Percentiles rank a stretch among this genome's conserved stretches.
phyloP scores from a whole-genome alignment of 768 basidiomycete species.

The Terana coerulea region DNA sequence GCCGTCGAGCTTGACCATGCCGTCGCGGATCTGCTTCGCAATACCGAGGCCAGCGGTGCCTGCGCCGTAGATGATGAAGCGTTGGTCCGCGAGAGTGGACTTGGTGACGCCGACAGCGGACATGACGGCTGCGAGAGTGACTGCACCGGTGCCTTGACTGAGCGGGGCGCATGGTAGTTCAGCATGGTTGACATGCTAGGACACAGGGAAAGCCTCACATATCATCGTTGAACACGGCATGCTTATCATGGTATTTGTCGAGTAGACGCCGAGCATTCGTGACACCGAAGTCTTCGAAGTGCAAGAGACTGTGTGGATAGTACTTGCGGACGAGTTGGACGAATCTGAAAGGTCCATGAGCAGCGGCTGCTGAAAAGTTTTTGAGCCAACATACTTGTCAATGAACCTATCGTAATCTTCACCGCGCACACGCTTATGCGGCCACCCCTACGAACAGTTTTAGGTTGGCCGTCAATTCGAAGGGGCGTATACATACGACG shows the following conservation, averaged over 20 bases:
- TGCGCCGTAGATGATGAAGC: slow-evolving; percentile 71
- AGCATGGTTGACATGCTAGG: no score
- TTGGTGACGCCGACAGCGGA: slow-evolving; percentile 63
- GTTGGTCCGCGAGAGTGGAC: slow-evolving; percentile 60
- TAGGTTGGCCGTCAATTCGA: no score
- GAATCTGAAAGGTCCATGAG: slow-evolving; percentile 39
- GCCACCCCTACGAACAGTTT: slow-evolving; percentile 55
- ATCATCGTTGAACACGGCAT: slow-evolving; percentile 78
- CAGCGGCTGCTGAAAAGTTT: neutral
- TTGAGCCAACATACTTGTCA: slow-evolving; percentile 46
- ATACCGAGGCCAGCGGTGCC: slow-evolving; percentile 81
- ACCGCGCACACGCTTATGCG: slow-evolving; percentile 63
- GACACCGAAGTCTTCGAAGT: slow-evolving; percentile 83
- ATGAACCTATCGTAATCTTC: slow-evolving; percentile 70
- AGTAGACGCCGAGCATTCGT: slow-evolving; percentile 66
- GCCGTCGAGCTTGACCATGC: slow-evolving; percentile 52
- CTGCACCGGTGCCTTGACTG: slow-evolving; percentile 72
- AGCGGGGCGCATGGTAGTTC: neutral
- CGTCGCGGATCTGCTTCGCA: slow-evolving; percentile 66
- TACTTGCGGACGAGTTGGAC: slow-evolving; percentile 71
- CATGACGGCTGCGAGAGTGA: slow-evolving; percentile 65
- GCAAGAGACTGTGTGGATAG: slow-evolving; percentile 57
- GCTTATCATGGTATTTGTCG: slow-evolving; percentile 52
- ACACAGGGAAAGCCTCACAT: slow-evolving; percentile 44
- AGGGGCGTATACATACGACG: slow-evolving; percentile 40